Evolutionary conservation across 2,329 filamentous ascomycete genomes (phyloP).

Genomic region (Ceratocystis colombiana): DNA sequence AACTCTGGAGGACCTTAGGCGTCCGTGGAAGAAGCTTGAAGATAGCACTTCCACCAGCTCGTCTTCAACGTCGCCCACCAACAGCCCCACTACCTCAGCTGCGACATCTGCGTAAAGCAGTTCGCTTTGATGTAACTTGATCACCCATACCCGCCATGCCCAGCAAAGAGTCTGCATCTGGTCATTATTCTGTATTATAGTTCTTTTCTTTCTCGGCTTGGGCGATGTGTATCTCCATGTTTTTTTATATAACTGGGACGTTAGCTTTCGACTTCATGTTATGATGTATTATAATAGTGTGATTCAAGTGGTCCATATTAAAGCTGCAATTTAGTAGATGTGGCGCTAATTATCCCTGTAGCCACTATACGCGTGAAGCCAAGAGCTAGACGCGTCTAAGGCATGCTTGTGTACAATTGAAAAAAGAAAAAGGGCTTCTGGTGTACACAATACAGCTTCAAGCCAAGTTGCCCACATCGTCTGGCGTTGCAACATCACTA

Average conservation of each 20-base stretch:
- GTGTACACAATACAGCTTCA: not conserved
- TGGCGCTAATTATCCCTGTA: conserved; percentile 21
- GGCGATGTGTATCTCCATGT: conserved; percentile 17
- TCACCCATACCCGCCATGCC: not conserved
- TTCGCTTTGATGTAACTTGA: conserved; percentile 7
- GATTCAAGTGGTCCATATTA: conserved; percentile 1
- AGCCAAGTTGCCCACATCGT: conserved; percentile 4
- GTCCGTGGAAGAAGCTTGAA: conserved; percentile 50
- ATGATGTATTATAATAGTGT: too few species aligned
- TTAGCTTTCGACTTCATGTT: too few species aligned
- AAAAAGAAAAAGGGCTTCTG: not conserved
- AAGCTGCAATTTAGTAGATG: conserved; percentile 14
- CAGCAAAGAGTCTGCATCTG: not conserved
- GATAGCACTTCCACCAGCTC: not conserved
- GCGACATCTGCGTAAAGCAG: conserved; percentile 15
- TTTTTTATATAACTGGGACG: not conserved
- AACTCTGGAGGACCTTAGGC: conserved; percentile 73
- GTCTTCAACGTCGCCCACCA: not conserved
- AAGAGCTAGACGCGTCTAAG: conserved; percentile 15
- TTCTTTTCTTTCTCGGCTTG: conserved; percentile 16
- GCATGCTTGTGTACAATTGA: not conserved
- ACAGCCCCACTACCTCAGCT: conserved; percentile 13
- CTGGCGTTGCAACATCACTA: not conserved
- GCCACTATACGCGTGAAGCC: conserved; percentile 26
- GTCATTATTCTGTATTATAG: conserved; percentile 23